Evolutionary conservation across 495 filamentous ascomycete species (phyloP).

Genomic region (Elasticomyces elasticus): DNA sequence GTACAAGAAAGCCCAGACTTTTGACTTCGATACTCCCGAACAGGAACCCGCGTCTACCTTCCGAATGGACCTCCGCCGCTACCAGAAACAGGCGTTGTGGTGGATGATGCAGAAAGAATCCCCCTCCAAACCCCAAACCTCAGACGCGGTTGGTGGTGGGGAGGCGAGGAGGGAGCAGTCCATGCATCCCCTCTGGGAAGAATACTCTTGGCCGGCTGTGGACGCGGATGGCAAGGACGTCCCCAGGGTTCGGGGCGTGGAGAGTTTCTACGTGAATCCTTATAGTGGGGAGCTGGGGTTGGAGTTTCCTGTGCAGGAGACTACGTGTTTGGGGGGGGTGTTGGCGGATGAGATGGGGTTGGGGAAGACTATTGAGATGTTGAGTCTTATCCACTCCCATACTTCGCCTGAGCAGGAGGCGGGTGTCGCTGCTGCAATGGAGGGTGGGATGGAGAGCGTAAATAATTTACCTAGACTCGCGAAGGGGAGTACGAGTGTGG

Average conservation of each 20-base stretch:
- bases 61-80: conserved; percentile 72
- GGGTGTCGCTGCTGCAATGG: conserved; percentile 16
- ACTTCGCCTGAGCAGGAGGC: conserved; percentile 39
- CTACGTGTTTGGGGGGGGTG: conserved; percentile 88
- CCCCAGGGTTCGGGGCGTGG: conserved; percentile 49
- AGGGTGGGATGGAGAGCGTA: no score
- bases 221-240: conserved; percentile 76
- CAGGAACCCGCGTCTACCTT: conserved; percentile 75
- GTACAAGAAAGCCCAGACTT: conserved; percentile 93
- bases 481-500: conserved; percentile 41
- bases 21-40: conserved; percentile 86
- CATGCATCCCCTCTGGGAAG: conserved; percentile 97
- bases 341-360: conserved; percentile 74
- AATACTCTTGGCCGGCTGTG: conserved; percentile 80
- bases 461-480: conserved; percentile 53
- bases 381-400: conserved; percentile 82
- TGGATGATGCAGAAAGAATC: conserved; percentile 96
- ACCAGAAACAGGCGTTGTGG: conserved; percentile 87
- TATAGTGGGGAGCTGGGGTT: conserved; percentile 94
- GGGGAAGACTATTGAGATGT: conserved; percentile 96
- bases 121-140: conserved; percentile 59
- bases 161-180: conserved; percentile 52
- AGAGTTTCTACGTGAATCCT: conserved; percentile 85
- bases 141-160: no score
- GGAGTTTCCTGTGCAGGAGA: conserved; percentile 83